Percentiles rank a stretch among this genome's conserved stretches.
Evolutionary conservation across 2,329 filamentous ascomycete genomes (phyloP).

Genomic region (Aspergillus amoenus): DNA sequence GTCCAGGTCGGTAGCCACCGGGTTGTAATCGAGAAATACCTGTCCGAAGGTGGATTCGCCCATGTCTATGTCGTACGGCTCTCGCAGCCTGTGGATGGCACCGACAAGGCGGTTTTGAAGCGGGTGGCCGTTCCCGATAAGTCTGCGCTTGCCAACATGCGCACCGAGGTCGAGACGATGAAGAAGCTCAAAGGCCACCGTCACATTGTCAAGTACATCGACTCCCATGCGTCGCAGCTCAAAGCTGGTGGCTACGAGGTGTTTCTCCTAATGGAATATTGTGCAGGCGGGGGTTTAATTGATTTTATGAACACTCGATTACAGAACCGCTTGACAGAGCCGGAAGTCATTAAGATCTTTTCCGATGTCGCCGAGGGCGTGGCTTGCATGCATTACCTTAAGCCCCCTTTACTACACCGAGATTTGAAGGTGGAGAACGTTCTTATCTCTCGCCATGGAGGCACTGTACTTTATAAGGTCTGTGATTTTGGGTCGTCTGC

Average conservation of each 20-base stretch:
- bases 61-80: constrained; percentile 96
- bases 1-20: constrained; percentile 92
- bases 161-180: constrained; percentile 99
- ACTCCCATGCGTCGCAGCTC: constrained; percentile 94
- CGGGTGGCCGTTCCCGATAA: constrained; percentile 96
- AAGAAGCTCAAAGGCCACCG: constrained; percentile 97
- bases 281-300: constrained; percentile 89
- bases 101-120: constrained; percentile 84
- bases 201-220: constrained; percentile 96
- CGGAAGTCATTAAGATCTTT: constrained; percentile 96
- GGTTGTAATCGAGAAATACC: constrained; percentile 92
- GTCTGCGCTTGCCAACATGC: constrained; percentile 90
- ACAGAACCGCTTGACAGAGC: constrained; percentile 94
- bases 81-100: constrained; percentile 71
- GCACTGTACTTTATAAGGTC: constrained; percentile 81
- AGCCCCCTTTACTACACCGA: constrained; percentile 85
- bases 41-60: constrained; percentile 96
- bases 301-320: constrained; percentile 99
- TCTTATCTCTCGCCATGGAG: constrained; percentile 70
- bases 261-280: constrained; percentile 97
- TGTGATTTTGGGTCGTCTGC: constrained; percentile 97
- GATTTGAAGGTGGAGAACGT: constrained; percentile 99
- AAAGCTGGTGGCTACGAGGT: constrained; percentile 95
- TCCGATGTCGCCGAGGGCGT: constrained; percentile 93
- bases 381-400: constrained; percentile 98